Percentiles rank a stretch among this genome's conserved stretches.
phyloP scores from a whole-genome alignment of 352 stramenopile genomes.

The Blastocystis sp. region DNA sequence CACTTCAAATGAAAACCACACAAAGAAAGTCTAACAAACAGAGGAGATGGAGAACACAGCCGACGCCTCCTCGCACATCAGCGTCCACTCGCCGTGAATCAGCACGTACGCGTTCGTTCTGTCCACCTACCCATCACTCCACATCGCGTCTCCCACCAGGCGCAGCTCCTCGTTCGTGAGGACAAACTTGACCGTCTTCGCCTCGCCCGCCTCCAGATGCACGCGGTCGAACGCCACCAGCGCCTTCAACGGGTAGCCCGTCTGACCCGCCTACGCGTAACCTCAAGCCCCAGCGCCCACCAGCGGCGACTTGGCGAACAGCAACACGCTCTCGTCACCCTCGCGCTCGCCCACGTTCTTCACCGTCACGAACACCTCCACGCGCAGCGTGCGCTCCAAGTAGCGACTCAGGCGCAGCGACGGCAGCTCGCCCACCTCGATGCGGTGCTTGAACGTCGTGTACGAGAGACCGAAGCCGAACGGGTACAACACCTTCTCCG shows the following conservation, averaged over 20 bases:
- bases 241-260: constrained; percentile 78
- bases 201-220: constrained; percentile 22
- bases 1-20: too few relatives aligned
- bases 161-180: constrained; percentile 21
- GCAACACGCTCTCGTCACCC: constrained; percentile 78
- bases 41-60: background rate
- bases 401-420: constrained; percentile 57
- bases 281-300: background rate
- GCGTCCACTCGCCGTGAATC: constrained; percentile 34
- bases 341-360: constrained; percentile 78
- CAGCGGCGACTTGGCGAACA: constrained; percentile 77
- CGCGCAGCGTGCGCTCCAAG: constrained; percentile 48
- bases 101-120: background rate
- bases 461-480: constrained; percentile 89
- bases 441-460: constrained; percentile 80
- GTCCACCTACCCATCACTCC: too few relatives aligned
- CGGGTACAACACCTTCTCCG: constrained; percentile 84
- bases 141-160: background rate
- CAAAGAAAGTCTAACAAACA: constrained; percentile 23
- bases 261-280: constrained; percentile 71
- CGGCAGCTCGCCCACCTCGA: constrained; percentile 41
- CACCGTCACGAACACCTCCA: constrained; percentile 76
- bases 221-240: constrained; percentile 80
- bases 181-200: constrained; percentile 37
- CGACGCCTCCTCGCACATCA: background rate